Base-by-base conservation (phyloP, 176 grass and related monocot species). In the Rhynchospora pubera region DNA sequence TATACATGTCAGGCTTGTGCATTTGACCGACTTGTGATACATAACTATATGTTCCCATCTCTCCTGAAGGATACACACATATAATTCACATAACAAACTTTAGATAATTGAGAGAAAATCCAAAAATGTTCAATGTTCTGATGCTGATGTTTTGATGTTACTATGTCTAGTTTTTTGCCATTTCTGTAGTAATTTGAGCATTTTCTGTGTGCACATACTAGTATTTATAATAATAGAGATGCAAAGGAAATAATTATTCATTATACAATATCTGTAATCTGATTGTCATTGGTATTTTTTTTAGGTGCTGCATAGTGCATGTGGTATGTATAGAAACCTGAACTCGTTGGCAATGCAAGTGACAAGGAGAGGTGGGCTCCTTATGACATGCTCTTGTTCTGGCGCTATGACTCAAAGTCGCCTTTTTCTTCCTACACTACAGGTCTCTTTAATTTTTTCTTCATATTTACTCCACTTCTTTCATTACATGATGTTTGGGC, bases 321-420 rank as follows among this genome's bases (percentile, higher is more conserved):
- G 90, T 1, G 90, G 95, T 68, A 94, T 93, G 92, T 98, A 98
- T 86, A 90, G 92, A 93, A 94, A 53, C 86, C 82, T 98, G 69
- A 98, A 98, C 5, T 79, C 92, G 15, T 88, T 98, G 77, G 92
- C 90, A 46, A 98, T 98, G 88, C 87, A 91, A 90, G 90, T 93
- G 10, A 91, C 91, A 43, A 93, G 85, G 85, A 86, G 12, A 79
- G 92, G 92, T 71, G 95, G 95, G 0, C 83, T 97, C 39, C 92
- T 97, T 15, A 97, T 97, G 95, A 97, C 90, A 43, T 94, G 92
- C 66, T 97, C 95, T 46, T 97, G 92, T 84, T 98, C 95, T 80
- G 92, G 95, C 84, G 95, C 95, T 84, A 94, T 97, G 95, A 93
- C 95, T 67, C 95, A 94, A 85, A 98, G 92, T 79, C 86, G 92